phyloP scores from a whole-genome alignment of 2,329 filamentous ascomycete genomes.

The Pseudocercospora crystallina region DNA sequence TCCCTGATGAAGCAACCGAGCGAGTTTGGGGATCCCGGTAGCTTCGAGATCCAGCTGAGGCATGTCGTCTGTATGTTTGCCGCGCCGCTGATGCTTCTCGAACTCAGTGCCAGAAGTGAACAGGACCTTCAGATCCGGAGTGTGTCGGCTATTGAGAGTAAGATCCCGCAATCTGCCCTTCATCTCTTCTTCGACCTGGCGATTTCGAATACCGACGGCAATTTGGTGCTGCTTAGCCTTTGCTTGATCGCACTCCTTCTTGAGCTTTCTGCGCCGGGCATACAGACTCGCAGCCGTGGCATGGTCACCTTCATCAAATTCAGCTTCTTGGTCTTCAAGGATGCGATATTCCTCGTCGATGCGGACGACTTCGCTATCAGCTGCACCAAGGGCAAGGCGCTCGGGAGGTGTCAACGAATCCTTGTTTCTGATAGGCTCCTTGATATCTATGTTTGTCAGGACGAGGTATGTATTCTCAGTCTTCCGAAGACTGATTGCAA shows the following conservation, averaged over 20 bases:
- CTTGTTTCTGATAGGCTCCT: background rate
- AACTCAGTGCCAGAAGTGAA: constrained; percentile 22
- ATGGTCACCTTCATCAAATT: background rate
- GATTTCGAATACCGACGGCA: constrained; percentile 8
- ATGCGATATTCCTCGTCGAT: background rate
- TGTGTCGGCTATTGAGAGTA: constrained; percentile 5
- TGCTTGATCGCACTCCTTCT: background rate
- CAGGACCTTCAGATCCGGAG: constrained; percentile 15
- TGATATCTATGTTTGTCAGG: constrained; percentile 1
- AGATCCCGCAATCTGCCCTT: constrained; percentile 7
- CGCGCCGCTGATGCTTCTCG: constrained; percentile 19
- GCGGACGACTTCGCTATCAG: background rate
- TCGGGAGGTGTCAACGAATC: background rate
- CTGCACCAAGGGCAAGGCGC: background rate
- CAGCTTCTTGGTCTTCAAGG: background rate
- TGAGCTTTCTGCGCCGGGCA: no score
- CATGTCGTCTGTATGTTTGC: constrained; percentile 2
- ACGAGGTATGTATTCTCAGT: constrained; percentile 4
- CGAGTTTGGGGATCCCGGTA: constrained; percentile 22
- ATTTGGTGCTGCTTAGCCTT: constrained; percentile 5
- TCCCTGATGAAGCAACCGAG: constrained; percentile 12
- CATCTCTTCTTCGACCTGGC: constrained; percentile 2
- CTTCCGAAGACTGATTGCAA: constrained; percentile 17
- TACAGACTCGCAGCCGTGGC: background rate
- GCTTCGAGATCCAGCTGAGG: constrained; percentile 17